Evolutionary conservation across 2,329 filamentous ascomycete genomes (phyloP).

Genomic region (Madurella fahalii): DNA sequence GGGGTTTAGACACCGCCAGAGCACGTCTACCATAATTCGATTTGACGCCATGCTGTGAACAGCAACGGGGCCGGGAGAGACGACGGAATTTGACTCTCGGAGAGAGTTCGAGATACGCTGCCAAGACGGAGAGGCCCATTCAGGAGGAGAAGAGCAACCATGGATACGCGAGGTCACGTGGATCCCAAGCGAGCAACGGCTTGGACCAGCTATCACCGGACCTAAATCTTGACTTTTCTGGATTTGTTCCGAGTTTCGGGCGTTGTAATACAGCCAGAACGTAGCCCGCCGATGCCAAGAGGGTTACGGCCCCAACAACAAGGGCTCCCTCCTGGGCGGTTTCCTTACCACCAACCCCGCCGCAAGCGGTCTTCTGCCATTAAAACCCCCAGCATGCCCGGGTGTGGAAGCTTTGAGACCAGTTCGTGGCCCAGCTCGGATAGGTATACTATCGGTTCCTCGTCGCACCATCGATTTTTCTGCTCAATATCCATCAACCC

Average conservation of each 20-base stretch:
- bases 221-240: no score
- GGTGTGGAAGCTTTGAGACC: neutral
- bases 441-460: neutral
- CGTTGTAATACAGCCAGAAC: no score
- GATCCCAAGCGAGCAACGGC: no score
- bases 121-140: no score
- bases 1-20: conserved; percentile 62
- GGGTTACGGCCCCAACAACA: no score
- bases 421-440: neutral
- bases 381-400: neutral
- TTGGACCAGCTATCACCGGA: no score
- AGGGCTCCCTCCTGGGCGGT: neutral
- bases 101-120: no score
- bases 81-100: neutral
- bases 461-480: neutral
- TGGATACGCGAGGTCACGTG: no score
- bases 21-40: conserved; percentile 49
- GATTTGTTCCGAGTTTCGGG: no score
- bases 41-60: conserved; percentile 32
- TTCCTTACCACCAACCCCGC: neutral
- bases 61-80: neutral
- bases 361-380: neutral
- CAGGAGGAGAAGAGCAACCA: no score
- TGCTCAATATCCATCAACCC: neutral
- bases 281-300: no score